phyloP scores from a whole-genome alignment of 805 yeast species.

The Schizosaccharomyces japonicus region DNA sequence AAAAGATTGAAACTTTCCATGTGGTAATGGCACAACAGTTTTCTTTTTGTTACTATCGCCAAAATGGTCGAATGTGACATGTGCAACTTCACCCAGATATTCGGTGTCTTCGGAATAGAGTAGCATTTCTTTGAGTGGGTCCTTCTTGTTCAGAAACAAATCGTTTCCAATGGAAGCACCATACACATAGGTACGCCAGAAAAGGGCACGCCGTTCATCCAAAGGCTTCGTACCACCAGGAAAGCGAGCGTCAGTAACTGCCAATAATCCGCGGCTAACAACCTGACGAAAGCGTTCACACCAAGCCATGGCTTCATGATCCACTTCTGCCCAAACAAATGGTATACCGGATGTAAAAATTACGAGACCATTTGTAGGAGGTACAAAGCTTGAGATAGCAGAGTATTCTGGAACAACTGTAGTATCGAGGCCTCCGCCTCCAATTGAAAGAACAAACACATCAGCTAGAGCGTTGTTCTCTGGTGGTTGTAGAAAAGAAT shows the following conservation, averaged over 20 bases:
- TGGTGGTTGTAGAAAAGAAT: slow-evolving; percentile 21
- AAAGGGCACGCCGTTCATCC: slow-evolving; percentile 31
- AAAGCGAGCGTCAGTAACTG: slow-evolving; percentile 27
- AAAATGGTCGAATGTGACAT: too few species aligned
- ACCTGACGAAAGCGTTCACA: slow-evolving; percentile 61
- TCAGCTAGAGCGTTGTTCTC: slow-evolving; percentile 28
- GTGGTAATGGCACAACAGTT: too few species aligned
- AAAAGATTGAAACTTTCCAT: too few species aligned
- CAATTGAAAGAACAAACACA: slow-evolving; percentile 55
- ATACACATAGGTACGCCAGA: slow-evolving; percentile 15
- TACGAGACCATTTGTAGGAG: slow-evolving; percentile 54
- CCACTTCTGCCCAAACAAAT: slow-evolving; percentile 78
- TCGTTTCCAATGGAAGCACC: background rate
- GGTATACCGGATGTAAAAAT: slow-evolving; percentile 73
- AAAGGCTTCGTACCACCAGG: slow-evolving; percentile 27
- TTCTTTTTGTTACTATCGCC: too few species aligned
- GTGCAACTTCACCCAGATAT: too few species aligned
- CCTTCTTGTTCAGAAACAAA: too few species aligned
- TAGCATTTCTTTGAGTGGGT: too few species aligned
- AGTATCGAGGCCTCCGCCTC: slow-evolving; percentile 66
- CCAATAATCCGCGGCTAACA: slow-evolving; percentile 35
- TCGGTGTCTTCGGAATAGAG: too few species aligned
- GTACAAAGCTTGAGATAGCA: slow-evolving; percentile 43
- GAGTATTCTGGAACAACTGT: slow-evolving; percentile 82
- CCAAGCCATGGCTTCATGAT: slow-evolving; percentile 91